Evolutionary conservation across 2,329 filamentous ascomycete species (phyloP), one percentile per base, ranked within the genome.

Genomic region (Anisogramma anomala): DNA sequence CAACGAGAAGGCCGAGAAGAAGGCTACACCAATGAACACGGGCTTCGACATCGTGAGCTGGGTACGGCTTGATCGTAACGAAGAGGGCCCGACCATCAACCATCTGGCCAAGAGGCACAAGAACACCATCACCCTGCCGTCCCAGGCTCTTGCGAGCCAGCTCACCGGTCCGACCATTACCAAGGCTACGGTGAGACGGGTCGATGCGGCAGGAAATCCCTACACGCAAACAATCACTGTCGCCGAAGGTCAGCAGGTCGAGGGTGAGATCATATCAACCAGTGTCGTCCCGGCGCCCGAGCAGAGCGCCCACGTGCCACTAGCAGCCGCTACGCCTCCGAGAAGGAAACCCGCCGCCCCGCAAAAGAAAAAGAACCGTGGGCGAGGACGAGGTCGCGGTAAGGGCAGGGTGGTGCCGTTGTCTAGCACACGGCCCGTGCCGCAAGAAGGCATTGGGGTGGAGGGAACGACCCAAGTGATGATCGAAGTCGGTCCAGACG

Each of bases 201-300:
- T 81, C 9, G 85, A 94, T 55, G 79, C 81, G 4, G 76, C 77
- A 1, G 88, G 88, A 18, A 89, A 89, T 52, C 72, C 84, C 8
- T 85, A 84, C 46, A 79, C 89, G 2, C 86, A 91, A 58, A 85
- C 93, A 53, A 78, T 91, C 6, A 82, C 85, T 15, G 72, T 94
- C 3, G 74, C 78, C 4, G 83, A 89, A 43, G 87, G 86, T 0
- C 83, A 91, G 56, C 67, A 68, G 4, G 72, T 94, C 1, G 83
- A 89, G 48, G 86, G 86, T 42, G 87, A 94, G 56, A 79, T 94
- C 37, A 74, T 85, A 44, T 69, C 73, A 0, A 76, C 72, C 1
- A 69, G 69, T 6, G 63, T 76, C 13, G 66, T 77, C 26, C 61
- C 68, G 0, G 69, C 70, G 2, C 74, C 76, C 28, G 68, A 69